Evolutionary conservation across 331 rosid species (phyloP), one percentile per base, ranked within the genome.

Genomic region (Phaseolus coccineus): DNA sequence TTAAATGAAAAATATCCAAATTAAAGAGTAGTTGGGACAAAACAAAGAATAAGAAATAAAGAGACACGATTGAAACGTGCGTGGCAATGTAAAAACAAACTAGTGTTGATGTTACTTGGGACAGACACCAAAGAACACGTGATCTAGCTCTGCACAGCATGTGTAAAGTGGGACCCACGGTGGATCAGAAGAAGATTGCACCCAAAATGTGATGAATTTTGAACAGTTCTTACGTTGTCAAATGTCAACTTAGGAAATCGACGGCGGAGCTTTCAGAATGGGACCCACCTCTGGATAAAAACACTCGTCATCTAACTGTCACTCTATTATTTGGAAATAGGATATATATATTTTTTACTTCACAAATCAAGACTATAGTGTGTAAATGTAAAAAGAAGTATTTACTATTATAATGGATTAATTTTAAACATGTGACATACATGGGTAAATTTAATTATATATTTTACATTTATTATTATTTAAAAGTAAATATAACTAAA

Each of bases 61-160:
- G 10, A 66, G 51, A 40, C 24, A n/a, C 16, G 5, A 55, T 6
- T 57, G 13, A 78, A 78, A 70, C 77, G 77, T 79, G 82, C 59
- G 58, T 31, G 25, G 39, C 76, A 44, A 69, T 31, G 51, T 33
- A 69, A 69, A 67, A 69, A 58, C 55, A 4, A 8, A 9, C 14
- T 16, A 8, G 39, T 61, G 42, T 13, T 28, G n/a, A 59, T 35
- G 39, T 30, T 30, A 4, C 2, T 14, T 13, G 22, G 42, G 65
- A 12, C 3, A 8, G 10, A 58, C 35, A 58, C n/a, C 4, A 12
- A 4, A 28, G 3, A 24, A 13, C 40, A 61, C 19, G 42, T 37
- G 42, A 6, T 44, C 61, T 37, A 50, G 4, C 33, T 33, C 1
- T 6, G 47, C 27, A 53, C 27, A n/a, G 2, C 2, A 4, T 78